Percentiles rank a stretch among this genome's conserved stretches.
These are phyloP conservation scores for Podospora pseudocomata DNA, from an alignment of 495 filamentous ascomycete species.

Conservation along the genomic window DNA sequence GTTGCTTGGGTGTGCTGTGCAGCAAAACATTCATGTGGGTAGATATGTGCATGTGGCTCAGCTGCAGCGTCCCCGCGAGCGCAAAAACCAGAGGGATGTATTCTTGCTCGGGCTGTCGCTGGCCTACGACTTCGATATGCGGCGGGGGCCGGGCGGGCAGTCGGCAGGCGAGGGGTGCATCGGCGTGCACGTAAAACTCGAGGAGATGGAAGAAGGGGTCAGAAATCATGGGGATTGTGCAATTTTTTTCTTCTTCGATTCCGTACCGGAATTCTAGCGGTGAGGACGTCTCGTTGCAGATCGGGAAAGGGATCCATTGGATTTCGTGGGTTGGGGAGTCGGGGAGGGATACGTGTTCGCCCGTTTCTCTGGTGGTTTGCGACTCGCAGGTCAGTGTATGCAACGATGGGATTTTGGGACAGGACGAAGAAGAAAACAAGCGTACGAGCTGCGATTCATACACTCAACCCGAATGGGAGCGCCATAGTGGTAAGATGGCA, in stretches of 20 bases:
- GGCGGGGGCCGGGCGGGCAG: constrained; percentile 72
- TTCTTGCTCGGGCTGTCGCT: constrained; percentile 44
- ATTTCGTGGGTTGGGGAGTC: constrained; percentile 74
- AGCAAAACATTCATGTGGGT: constrained; percentile 83
- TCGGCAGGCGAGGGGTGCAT: constrained; percentile 89
- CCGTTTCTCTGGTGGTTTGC: constrained; percentile 49
- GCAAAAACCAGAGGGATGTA: constrained; percentile 73
- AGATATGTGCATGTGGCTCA: constrained; percentile 85
- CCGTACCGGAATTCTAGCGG: constrained; percentile 85
- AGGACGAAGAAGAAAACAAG: constrained; percentile 5
- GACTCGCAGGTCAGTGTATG: not conserved
- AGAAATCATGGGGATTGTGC: constrained; percentile 78
- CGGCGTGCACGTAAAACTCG: constrained; percentile 98
- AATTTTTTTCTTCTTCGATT: constrained; percentile 79
- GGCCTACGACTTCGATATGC: constrained; percentile 43
- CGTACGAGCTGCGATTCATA: constrained; percentile 56
- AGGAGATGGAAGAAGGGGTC: constrained; percentile 95
- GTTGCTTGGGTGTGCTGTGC: constrained; percentile 63
- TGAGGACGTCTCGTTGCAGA: constrained; percentile 81
- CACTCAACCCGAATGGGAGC: constrained; percentile 49
- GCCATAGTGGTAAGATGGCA: constrained; percentile 49
- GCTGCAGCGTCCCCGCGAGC: constrained; percentile 81
- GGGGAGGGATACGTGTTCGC: constrained; percentile 60
- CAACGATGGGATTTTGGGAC: not conserved
- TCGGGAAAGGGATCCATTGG: constrained; percentile 88